Percentiles rank a stretch among this genome's conserved stretches.
Evolutionary conservation across 371 early-diverging fungal species (phyloP).

Genomic region (Apophysomyces ossiformis): DNA sequence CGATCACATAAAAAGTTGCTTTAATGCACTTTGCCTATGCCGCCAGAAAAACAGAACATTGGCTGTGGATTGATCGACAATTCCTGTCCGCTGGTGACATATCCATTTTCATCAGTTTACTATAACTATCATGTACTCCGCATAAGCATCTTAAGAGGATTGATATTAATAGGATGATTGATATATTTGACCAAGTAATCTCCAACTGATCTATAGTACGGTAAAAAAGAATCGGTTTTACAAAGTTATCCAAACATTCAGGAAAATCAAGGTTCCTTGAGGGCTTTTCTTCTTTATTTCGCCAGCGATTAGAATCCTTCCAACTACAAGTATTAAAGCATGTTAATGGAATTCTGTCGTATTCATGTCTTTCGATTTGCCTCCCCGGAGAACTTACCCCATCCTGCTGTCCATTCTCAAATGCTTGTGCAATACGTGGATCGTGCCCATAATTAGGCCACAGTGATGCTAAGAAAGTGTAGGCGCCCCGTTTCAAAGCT

Average conservation of each 20-base stretch:
- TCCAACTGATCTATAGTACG: too few relatives aligned
- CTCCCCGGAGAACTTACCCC: constrained; percentile 11
- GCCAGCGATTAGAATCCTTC: neutral
- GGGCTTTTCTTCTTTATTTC: neutral
- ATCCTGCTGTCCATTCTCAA: constrained; percentile 41
- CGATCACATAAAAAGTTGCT: too few relatives aligned
- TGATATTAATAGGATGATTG: too few relatives aligned
- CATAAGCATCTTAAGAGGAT: too few relatives aligned
- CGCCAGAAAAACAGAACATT: too few relatives aligned
- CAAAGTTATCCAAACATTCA: neutral
- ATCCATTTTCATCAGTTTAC: too few relatives aligned
- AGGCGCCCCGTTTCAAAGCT: constrained; percentile 38
- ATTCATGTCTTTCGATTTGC: neutral
- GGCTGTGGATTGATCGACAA: too few relatives aligned
- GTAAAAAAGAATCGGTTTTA: neutral
- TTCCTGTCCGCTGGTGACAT: too few relatives aligned
- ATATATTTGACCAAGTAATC: too few relatives aligned
- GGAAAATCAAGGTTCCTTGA: neutral
- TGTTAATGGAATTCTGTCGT: neutral
- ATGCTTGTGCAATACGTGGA: constrained; percentile 45
- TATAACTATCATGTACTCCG: too few relatives aligned
- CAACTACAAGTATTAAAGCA: neutral
- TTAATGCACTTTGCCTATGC: too few relatives aligned
- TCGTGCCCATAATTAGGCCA: constrained; percentile 51
- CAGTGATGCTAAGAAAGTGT: constrained; percentile 47